These are phyloP conservation scores for Nannochloropsis salina DNA, from an alignment of 108 stramenopile species.

Conservation along the genomic window DNA sequence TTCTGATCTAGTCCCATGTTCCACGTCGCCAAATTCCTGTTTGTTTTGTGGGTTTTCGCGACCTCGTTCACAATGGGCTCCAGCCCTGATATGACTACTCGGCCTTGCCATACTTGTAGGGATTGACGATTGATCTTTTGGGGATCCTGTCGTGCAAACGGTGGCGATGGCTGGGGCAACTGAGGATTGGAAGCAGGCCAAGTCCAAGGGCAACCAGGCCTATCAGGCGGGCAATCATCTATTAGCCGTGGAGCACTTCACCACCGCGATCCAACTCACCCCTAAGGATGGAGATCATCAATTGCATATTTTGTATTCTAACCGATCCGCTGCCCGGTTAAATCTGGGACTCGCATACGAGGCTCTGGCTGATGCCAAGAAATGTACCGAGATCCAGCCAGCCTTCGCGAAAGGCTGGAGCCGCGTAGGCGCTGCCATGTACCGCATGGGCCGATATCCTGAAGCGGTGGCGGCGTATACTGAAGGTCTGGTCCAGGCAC, in stretches of 20 bases:
- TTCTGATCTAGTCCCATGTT: too few species aligned
- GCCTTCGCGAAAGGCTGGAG: not conserved
- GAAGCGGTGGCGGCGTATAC: slow-evolving; percentile 15
- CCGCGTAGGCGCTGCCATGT: slow-evolving; percentile 19
- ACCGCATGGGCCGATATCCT: not conserved
- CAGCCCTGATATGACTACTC: too few species aligned
- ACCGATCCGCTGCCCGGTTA: slow-evolving; percentile 16
- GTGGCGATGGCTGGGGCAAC: not conserved
- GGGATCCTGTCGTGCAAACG: too few species aligned
- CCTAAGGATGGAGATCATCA: not conserved
- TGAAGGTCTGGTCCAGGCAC: not conserved
- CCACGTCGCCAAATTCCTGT: too few species aligned
- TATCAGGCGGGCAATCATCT: slow-evolving; percentile 11
- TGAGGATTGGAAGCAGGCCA: not conserved
- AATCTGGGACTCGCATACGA: not conserved
- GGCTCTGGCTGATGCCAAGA: slow-evolving; percentile 16
- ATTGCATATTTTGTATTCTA: slow-evolving; percentile 21
- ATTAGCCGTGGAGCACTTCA: not conserved
- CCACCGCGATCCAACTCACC: not conserved
- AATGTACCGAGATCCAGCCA: not conserved
- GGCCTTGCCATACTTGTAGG: too few species aligned
- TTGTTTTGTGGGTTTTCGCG: too few species aligned
- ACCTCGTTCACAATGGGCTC: too few species aligned
- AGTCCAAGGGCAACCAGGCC: slow-evolving; percentile 11
- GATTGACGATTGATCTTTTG: too few species aligned